Conservation (phyloP, 2,329 filamentous ascomycete genomes). For the Thermomyces lanuginosus region DNA sequence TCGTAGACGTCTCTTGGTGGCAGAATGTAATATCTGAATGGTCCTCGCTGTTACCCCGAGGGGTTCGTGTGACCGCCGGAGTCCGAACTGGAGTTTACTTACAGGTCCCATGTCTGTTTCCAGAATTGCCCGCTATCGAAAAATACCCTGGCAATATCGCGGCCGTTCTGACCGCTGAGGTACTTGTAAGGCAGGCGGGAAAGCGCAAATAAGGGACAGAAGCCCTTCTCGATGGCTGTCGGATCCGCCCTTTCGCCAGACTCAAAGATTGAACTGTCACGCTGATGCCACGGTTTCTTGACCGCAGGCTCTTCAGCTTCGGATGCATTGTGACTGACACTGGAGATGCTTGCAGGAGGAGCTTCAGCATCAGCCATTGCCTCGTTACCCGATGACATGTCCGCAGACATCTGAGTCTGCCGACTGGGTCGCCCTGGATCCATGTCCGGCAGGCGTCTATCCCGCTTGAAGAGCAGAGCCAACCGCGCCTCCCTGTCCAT, state of each 20-base stretch:
- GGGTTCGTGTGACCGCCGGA: neutral
- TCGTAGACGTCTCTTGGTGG: conserved; percentile 31
- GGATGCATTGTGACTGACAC: no score
- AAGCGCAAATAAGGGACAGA: conserved; percentile 25
- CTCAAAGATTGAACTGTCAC: conserved; percentile 3
- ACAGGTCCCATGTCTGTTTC: conserved; percentile 59
- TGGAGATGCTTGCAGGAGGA: no score
- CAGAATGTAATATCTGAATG: conserved; percentile 49
- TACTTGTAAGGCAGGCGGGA: conserved; percentile 29
- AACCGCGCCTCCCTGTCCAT: conserved; percentile 13
- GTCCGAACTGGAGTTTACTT: conserved; percentile 22
- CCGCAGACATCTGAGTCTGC: no score
- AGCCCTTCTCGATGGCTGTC: conserved; percentile 11
- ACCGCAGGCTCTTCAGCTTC: neutral
- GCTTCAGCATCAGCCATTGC: no score
- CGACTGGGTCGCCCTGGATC: conserved; percentile 7
- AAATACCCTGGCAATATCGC: conserved; percentile 21
- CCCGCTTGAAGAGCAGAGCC: conserved; percentile 14
- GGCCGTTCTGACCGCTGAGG: conserved; percentile 16
- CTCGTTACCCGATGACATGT: no score
- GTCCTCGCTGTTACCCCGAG: conserved; percentile 1
- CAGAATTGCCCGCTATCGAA: conserved; percentile 32
- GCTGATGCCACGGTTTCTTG: neutral
- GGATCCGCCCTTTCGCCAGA: conserved; percentile 3
- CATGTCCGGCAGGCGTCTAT: conserved; percentile 11